Evolutionary conservation across 1,284 basidiomycete genomes (phyloP).

Genomic region (Cystobasidium sp.): DNA sequence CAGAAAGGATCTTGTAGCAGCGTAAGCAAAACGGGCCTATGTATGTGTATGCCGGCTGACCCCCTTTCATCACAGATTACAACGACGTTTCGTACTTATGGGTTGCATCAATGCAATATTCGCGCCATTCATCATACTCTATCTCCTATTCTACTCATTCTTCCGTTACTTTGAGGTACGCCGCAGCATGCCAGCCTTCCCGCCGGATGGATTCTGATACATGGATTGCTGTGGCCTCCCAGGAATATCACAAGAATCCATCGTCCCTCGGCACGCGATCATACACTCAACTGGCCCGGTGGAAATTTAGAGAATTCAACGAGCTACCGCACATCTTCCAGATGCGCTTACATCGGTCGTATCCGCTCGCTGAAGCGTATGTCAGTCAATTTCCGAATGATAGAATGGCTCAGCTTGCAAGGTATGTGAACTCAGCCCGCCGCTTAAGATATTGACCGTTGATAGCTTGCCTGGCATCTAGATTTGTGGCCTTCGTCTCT

Average conservation of each 20-base stretch:
- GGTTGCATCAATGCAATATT: conserved; percentile 92
- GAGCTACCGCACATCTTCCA: conserved; percentile 93
- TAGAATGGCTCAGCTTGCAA: conserved; percentile 82
- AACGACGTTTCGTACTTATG: conserved; percentile 90
- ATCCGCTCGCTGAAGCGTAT: conserved; percentile 88
- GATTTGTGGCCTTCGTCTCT: conserved; percentile 92
- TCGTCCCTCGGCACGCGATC: conserved; percentile 87
- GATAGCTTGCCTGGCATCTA: conserved; percentile 53
- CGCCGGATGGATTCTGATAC: background rate
- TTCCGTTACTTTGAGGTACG: conserved; percentile 97
- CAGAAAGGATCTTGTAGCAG: conserved; percentile 74
- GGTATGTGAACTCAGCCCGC: conserved; percentile 62
- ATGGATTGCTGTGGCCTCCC: conserved; percentile 5
- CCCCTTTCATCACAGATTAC: conserved; percentile 63
- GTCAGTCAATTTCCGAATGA: conserved; percentile 98
- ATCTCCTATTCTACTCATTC: conserved; percentile 96
- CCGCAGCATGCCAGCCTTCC: background rate
- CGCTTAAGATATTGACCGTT: background rate
- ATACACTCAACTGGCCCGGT: conserved; percentile 92
- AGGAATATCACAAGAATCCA: conserved; percentile 99
- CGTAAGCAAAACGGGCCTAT: conserved; percentile 62
- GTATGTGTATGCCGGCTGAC: background rate
- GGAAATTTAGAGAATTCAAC: conserved; percentile 99
- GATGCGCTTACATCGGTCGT: conserved; percentile 81
- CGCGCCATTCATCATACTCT: conserved; percentile 96